Conservation (phyloP, 306 rosid genomes). For the Calophaca sinica region DNA sequence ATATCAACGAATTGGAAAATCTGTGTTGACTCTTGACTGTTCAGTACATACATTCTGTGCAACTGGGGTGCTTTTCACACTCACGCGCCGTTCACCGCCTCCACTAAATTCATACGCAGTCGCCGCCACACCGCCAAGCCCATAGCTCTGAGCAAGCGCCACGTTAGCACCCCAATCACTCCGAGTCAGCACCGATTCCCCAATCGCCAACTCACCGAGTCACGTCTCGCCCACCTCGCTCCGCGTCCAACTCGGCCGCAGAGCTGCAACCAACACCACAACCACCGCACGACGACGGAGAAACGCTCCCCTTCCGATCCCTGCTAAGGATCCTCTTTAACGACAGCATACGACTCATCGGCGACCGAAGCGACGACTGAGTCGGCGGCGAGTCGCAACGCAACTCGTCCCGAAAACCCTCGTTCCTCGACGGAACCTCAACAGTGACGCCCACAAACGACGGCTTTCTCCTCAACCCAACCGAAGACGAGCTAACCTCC, state of each 20-base stretch:
- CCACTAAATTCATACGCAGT: neutral
- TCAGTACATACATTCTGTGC: conserved; percentile 13
- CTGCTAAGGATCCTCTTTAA: conserved; percentile 72
- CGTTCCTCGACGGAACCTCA: conserved; percentile 65
- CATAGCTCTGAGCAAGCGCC: neutral
- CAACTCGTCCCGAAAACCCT: conserved; percentile 49
- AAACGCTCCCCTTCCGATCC: conserved; percentile 55
- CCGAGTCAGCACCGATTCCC: conserved; percentile 16
- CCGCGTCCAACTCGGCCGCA: conserved; percentile 50
- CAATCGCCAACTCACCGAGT: conserved; percentile 48
- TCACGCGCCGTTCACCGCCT: conserved; percentile 38
- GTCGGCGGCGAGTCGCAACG: conserved; percentile 52
- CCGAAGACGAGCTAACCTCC: conserved; percentile 47
- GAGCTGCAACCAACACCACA: conserved; percentile 44
- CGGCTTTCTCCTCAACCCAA: conserved; percentile 56
- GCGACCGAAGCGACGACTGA: conserved; percentile 65
- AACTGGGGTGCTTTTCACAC: neutral
- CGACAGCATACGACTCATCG: conserved; percentile 82
- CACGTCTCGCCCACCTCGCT: conserved; percentile 54
- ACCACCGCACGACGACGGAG: conserved; percentile 54
- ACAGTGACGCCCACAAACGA: conserved; percentile 53
- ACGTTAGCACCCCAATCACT: conserved; percentile 9
- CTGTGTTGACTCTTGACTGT: neutral
- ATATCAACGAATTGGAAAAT: neutral
- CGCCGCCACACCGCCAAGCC: neutral